Evolutionary conservation across 2,329 filamentous ascomycete species (phyloP).

Genomic region (Aspergillus tanneri): DNA sequence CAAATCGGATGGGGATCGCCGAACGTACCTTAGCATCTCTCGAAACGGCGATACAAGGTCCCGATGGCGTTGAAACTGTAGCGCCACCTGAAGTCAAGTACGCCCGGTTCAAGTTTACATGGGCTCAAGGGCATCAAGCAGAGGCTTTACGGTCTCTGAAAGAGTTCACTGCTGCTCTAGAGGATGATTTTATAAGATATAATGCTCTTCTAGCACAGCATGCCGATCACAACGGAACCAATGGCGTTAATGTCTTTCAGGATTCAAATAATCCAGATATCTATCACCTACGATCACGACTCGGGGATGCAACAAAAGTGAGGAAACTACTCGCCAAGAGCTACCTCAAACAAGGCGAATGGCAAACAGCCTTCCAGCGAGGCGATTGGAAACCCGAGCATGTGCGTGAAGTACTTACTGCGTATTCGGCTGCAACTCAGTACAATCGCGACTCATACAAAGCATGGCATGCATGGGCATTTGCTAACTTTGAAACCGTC

Average conservation of each 20-base stretch:
- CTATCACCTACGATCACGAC: conserved; percentile 38
- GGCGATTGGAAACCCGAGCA: conserved; percentile 86
- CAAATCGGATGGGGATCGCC: conserved; percentile 86
- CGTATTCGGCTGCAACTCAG: conserved; percentile 89
- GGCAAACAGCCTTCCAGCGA: conserved; percentile 81
- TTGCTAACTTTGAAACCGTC: conserved; percentile 98
- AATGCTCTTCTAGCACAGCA: conserved; percentile 43
- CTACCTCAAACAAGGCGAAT: conserved; percentile 93
- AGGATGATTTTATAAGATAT: conserved; percentile 55
- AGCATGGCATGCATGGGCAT: conserved; percentile 97
- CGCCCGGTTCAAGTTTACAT: conserved; percentile 92
- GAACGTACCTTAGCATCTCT: conserved; percentile 92
- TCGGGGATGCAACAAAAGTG: conserved; percentile 56
- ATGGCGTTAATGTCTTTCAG: conserved; percentile 47
- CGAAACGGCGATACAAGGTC: conserved; percentile 64
- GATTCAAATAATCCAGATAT: conserved; percentile 43
- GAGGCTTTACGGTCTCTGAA: conserved; percentile 60
- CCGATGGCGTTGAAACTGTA: conserved; percentile 39
- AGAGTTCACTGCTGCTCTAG: conserved; percentile 60
- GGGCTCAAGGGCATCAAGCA: conserved; percentile 74
- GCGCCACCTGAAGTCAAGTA: conserved; percentile 78
- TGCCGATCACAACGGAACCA: conserved; percentile 42
- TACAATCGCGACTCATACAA: conserved; percentile 98
- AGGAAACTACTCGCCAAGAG: conserved; percentile 83
- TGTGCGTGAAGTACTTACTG: conserved; percentile 83